Percentiles rank a stretch among this genome's conserved stretches.
These are phyloP conservation scores for Astrocystis sublimbata DNA, from an alignment of 495 filamentous ascomycete genomes.

Conservation along the genomic window DNA sequence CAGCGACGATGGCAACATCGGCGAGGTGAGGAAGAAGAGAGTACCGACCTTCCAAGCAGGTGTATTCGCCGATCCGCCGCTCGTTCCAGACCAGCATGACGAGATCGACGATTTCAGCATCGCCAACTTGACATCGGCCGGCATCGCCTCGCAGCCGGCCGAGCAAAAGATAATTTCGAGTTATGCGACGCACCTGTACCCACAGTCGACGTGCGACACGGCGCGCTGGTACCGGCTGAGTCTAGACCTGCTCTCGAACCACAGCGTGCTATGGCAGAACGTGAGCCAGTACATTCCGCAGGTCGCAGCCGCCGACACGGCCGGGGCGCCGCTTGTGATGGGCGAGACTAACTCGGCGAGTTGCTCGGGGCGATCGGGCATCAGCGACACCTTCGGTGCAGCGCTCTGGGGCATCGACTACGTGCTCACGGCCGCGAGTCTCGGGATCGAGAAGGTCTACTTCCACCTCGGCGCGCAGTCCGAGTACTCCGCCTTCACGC, in stretches of 20 bases:
- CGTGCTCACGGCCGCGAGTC: constrained; percentile 33
- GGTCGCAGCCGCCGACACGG: constrained; percentile 27
- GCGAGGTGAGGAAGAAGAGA: background rate
- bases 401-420: constrained; percentile 43
- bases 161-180: constrained; percentile 44
- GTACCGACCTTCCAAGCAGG: constrained; percentile 31
- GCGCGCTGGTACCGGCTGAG: constrained; percentile 29
- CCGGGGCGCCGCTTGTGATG: constrained; percentile 35
- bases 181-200: constrained; percentile 34
- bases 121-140: constrained; percentile 45
- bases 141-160: constrained; percentile 63
- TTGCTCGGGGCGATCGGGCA: constrained; percentile 34
- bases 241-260: constrained; percentile 30
- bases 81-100: constrained; percentile 35
- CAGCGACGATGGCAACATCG: background rate
- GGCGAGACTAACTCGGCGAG: constrained; percentile 43
- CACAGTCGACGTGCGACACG: constrained; percentile 34
- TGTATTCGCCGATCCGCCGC: constrained; percentile 34
- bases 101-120: constrained; percentile 35
- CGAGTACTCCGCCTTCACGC: constrained; percentile 35
- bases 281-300: constrained; percentile 17
- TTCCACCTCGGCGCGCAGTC: constrained; percentile 42
- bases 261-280: constrained; percentile 28
- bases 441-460: constrained; percentile 36
- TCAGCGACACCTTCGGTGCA: constrained; percentile 40